A percentile compares a stretch with the other conserved stretches of the same genome.
phyloP scores from a whole-genome alignment of 495 filamentous ascomycete species.

The Neurospora sp. region DNA sequence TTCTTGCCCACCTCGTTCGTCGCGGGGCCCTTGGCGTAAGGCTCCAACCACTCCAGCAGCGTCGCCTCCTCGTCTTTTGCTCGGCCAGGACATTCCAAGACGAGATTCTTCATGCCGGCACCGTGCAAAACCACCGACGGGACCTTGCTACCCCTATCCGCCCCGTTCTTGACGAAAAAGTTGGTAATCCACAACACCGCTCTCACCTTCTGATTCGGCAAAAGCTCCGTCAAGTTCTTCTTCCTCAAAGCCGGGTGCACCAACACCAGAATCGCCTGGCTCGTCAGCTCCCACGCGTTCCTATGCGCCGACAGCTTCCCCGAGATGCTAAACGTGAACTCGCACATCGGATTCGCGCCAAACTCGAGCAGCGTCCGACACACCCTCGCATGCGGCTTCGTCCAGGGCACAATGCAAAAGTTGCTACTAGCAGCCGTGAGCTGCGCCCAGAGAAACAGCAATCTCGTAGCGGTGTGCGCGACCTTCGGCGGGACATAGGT shows the following conservation, averaged over 20 bases:
- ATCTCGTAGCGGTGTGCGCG: neutral
- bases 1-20: neutral
- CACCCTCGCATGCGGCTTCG: neutral
- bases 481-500: neutral
- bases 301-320: neutral
- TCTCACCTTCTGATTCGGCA: neutral
- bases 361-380: neutral
- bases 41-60: neutral
- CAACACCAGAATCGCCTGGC: neutral
- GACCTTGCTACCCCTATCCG: neutral
- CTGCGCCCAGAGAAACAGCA: neutral
- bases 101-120: neutral
- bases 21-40: neutral
- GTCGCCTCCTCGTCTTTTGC: neutral
- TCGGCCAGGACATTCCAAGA: neutral
- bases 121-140: neutral
- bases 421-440: neutral
- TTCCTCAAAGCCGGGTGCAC: neutral
- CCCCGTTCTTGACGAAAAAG: neutral
- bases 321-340: neutral
- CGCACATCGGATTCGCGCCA: neutral
- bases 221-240: neutral
- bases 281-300: neutral
- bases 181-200: neutral
- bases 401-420: neutral